A percentile compares a stretch with the other conserved stretches of the same genome.
These are phyloP conservation scores for Fusarium verrucosum DNA, from an alignment of 2,329 filamentous ascomycete species.

Conservation along the genomic window DNA sequence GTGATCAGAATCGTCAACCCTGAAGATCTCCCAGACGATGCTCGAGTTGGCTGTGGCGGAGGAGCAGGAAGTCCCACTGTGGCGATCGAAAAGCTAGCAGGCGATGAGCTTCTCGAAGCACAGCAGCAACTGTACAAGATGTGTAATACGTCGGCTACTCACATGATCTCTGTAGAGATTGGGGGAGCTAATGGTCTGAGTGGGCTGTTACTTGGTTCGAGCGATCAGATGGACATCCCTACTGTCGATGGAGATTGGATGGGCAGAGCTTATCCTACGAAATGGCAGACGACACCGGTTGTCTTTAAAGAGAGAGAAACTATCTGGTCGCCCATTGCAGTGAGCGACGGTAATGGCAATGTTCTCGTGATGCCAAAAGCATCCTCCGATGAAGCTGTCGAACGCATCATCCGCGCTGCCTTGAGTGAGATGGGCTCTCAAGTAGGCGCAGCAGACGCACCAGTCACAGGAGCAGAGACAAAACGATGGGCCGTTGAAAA, in stretches of 20 bases:
- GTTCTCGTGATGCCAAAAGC: slow-evolving; percentile 60
- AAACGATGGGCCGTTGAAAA: slow-evolving; percentile 62
- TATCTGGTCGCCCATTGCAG: slow-evolving; percentile 57
- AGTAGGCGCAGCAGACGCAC: slow-evolving; percentile 59
- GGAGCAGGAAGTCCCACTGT: slow-evolving; percentile 69
- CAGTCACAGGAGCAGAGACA: slow-evolving; percentile 59
- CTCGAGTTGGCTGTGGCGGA: slow-evolving; percentile 64
- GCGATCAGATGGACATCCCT: slow-evolving; percentile 60
- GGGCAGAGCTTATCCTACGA: slow-evolving; percentile 64
- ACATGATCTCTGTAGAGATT: slow-evolving; percentile 71
- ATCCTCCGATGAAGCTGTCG: slow-evolving; percentile 57
- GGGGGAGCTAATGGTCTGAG: slow-evolving; percentile 73
- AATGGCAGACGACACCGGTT: slow-evolving; percentile 65
- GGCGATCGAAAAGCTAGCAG: slow-evolving; percentile 66
- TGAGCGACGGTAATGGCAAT: slow-evolving; percentile 63
- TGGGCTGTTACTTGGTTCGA: slow-evolving; percentile 65
- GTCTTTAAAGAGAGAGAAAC: slow-evolving; percentile 59
- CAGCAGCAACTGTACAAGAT: slow-evolving; percentile 64
- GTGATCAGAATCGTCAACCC: slow-evolving; percentile 62
- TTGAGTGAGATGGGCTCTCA: slow-evolving; percentile 65
- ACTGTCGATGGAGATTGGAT: slow-evolving; percentile 66
- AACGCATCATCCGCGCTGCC: slow-evolving; percentile 61
- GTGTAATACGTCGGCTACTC: slow-evolving; percentile 57
- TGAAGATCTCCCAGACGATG: slow-evolving; percentile 59
- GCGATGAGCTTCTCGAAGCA: slow-evolving; percentile 63